Conservation (phyloP, 1,139 yeast genomes). For the Kurtzmaniella quercitrusa region DNA sequence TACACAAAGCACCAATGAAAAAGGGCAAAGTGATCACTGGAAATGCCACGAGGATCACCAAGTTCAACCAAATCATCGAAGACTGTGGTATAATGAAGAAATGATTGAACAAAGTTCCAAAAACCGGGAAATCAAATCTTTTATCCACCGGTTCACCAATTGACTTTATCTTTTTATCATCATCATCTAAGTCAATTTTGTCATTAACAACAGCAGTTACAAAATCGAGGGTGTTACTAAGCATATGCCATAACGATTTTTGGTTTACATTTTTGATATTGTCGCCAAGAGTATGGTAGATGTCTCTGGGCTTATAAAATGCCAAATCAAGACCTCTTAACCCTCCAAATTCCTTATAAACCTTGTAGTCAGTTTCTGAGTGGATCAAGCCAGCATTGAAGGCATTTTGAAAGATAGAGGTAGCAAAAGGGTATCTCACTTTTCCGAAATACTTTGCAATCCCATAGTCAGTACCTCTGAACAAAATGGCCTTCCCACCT, state of each 20-base stretch:
- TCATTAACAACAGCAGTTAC: slow-evolving; percentile 33
- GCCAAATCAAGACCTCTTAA: slow-evolving; percentile 77
- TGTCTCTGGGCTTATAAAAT: slow-evolving; percentile 60
- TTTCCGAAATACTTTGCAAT: slow-evolving; percentile 39
- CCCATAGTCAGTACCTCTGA: slow-evolving; percentile 78
- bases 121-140: slow-evolving; percentile 43
- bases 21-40: slow-evolving; percentile 54
- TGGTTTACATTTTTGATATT: slow-evolving; percentile 59
- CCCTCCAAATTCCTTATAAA: slow-evolving; percentile 58
- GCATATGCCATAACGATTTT: slow-evolving; percentile 79
- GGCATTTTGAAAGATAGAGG: slow-evolving; percentile 78
- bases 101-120: slow-evolving; percentile 55
- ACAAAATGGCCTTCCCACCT: slow-evolving; percentile 81
- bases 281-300: slow-evolving; percentile 79
- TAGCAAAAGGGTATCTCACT: slow-evolving; percentile 72
- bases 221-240: slow-evolving; percentile 63
- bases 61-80: slow-evolving; percentile 42
- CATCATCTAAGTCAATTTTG: slow-evolving; percentile 34
- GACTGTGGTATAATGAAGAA: slow-evolving; percentile 55
- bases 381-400: slow-evolving; percentile 67
- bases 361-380: slow-evolving; percentile 83
- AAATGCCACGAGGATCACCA: slow-evolving; percentile 45
- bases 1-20: slow-evolving; percentile 40
- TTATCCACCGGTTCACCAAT: slow-evolving; percentile 10
- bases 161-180: slow-evolving; percentile 3